Conservation (phyloP, 2,329 filamentous ascomycete genomes). For the Nothopassalora personata region DNA sequence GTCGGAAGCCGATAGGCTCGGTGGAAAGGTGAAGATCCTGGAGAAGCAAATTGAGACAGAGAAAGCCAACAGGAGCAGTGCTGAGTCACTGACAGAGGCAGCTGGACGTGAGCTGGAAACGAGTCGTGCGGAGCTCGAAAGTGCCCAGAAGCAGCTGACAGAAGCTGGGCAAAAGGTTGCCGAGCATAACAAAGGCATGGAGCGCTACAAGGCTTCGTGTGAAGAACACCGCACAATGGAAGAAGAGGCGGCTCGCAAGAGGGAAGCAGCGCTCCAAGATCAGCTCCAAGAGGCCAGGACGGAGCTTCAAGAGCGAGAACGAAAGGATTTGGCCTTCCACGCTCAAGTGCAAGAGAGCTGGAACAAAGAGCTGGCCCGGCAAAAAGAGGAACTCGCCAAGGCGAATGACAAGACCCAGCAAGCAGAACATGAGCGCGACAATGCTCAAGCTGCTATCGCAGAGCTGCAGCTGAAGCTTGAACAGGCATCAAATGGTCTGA, state of each 20-base stretch:
- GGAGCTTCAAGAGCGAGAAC: neutral
- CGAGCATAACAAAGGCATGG: neutral
- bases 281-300: conserved; percentile 3
- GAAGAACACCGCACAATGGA: neutral
- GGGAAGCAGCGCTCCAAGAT: neutral
- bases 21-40: neutral
- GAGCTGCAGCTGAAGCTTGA: neutral
- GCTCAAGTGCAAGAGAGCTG: neutral
- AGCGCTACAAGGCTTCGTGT: neutral
- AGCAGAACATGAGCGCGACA: conserved; percentile 6
- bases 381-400: conserved; percentile 5
- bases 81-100: neutral
- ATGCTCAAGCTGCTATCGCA: conserved; percentile 1
- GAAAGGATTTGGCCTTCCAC: neutral
- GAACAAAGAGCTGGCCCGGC: neutral
- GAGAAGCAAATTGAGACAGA: conserved; percentile 2
- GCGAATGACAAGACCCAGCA: neutral
- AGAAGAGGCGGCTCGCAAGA: neutral
- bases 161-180: neutral
- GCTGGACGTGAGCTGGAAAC: neutral
- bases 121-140: neutral
- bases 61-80: neutral
- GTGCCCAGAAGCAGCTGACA: neutral
- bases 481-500: neutral
- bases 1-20: neutral